Evolutionary conservation across 2,329 filamentous ascomycete genomes (phyloP), one percentile per base, ranked within the genome.

Genomic region (Colletotrichum sp.): DNA sequence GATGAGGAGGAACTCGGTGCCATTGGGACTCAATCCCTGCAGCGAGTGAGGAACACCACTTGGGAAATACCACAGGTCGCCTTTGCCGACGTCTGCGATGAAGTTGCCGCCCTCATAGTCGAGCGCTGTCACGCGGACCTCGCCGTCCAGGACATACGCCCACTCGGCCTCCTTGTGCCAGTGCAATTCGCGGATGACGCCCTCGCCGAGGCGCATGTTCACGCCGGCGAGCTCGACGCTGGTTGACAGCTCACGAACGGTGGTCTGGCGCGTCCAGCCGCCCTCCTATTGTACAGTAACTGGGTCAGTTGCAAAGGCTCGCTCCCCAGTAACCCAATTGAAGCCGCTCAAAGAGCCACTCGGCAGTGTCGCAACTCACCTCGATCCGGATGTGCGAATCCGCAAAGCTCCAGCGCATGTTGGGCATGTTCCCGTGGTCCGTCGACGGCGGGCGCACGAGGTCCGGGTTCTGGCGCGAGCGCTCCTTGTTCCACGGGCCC

Each of bases 91-190:
- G 79, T 96, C 94, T 76, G 95, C 94, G 74, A 95, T 90, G 81
- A 95, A 95, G 75, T 91, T 94, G 74, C 93, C 91, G 12, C 94
- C 94, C 75, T 96, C 92, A 55, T 92, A 90, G 82, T 95, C 93
- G 21, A 95, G 87, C 1, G 91, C 93, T 0, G 93, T 94, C 65
- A 95, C 89, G 67, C 93, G 90, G 24, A 94, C 92, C 72, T 89
- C 87, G 65, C 93, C 93, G 70, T 93, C 90, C 1, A 95, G 88
- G 4, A 95, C 91, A 75, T 93, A 95, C 0, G 92, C 92, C 93
- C 93, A 95, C 79, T 95, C 93, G 47, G 92, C 93, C 81, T 94
- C 92, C 78, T 93, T 94, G 85, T 95, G 93, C 93, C 93, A 95
- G 80, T 95, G 93, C 11, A 95, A 86, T 81, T 95, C 93, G 33